Conservation (phyloP, 495 filamentous ascomycete species). For the Apiosordaria backusii region DNA sequence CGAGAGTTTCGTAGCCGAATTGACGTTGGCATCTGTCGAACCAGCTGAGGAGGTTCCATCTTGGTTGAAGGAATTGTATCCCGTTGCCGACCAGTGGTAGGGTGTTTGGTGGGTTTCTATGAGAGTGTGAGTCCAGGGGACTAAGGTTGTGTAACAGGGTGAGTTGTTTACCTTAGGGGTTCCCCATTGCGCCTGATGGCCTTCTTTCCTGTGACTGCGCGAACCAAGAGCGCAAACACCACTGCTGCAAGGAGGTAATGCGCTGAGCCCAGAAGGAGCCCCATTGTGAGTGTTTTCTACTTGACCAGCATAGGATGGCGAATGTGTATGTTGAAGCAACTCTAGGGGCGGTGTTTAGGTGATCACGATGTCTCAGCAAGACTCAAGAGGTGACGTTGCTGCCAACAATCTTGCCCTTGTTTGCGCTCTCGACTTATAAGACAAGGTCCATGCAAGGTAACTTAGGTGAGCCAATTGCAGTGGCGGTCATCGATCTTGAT, state of each 20-base stretch:
- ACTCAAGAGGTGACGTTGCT: constrained; percentile 4
- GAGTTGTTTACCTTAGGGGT: constrained; percentile 21
- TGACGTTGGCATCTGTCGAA: constrained; percentile 53
- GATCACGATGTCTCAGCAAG: not conserved
- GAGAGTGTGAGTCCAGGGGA: not conserved
- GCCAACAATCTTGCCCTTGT: not conserved
- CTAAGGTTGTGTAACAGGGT: not conserved
- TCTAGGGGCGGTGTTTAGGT: not conserved
- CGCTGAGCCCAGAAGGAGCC: constrained; percentile 16
- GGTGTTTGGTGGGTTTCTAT: constrained; percentile 51
- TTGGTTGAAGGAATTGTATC: constrained; percentile 52
- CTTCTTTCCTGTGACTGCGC: constrained; percentile 14
- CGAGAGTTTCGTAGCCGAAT: constrained; percentile 54
- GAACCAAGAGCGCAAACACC: constrained; percentile 22
- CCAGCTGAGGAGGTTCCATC: constrained; percentile 57
- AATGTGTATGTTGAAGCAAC: not conserved
- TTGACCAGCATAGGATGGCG: not conserved
- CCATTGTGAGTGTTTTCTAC: constrained; percentile 14
- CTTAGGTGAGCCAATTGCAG: constrained; percentile 16
- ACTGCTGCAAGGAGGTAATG: constrained; percentile 18
- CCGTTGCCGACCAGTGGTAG: constrained; percentile 57
- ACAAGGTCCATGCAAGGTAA: constrained; percentile 5
- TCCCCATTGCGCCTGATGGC: constrained; percentile 28
- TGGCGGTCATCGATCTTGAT: not conserved
- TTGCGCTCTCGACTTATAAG: not conserved